phyloP scores from a whole-genome alignment of 2,329 filamentous ascomycete species.

The Colletotrichum coccodes region DNA sequence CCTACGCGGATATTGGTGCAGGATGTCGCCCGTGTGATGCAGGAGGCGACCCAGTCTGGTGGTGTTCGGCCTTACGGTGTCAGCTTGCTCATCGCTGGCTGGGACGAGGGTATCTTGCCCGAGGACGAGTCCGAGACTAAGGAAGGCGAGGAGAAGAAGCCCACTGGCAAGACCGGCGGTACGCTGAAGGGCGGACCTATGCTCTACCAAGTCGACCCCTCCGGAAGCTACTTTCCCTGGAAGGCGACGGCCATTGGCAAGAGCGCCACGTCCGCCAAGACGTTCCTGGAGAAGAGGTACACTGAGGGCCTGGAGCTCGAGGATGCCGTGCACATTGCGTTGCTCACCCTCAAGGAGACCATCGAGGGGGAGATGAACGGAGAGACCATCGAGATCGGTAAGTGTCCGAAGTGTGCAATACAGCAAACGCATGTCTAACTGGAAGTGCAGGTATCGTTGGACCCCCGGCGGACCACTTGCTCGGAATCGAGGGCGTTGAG shows the following conservation, averaged over 20 bases:
- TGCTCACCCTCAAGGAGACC: slow-evolving; percentile 97
- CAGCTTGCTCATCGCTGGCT: slow-evolving; percentile 93
- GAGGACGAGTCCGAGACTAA: slow-evolving; percentile 71
- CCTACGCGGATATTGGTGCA: slow-evolving; percentile 99
- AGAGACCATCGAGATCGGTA: slow-evolving; percentile 97
- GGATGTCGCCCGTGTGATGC: slow-evolving; percentile 97
- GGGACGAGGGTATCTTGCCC: slow-evolving; percentile 96
- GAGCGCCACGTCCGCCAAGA: slow-evolving; percentile 98
- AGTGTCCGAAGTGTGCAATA: slow-evolving; percentile 42
- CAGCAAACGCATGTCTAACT: slow-evolving; percentile 12
- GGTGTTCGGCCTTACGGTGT: slow-evolving; percentile 98
- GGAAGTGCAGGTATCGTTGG: slow-evolving; percentile 83
- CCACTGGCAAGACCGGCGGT: slow-evolving; percentile 88
- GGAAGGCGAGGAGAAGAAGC: slow-evolving; percentile 75
- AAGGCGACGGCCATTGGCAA: slow-evolving; percentile 99
- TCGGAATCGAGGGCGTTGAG: slow-evolving; percentile 91
- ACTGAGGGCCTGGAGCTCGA: slow-evolving; percentile 97
- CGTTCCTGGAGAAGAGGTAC: slow-evolving; percentile 98
- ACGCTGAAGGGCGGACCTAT: slow-evolving; percentile 96
- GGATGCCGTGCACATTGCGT: slow-evolving; percentile 97
- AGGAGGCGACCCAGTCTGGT: slow-evolving; percentile 97
- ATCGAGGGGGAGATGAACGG: slow-evolving; percentile 99
- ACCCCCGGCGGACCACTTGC: slow-evolving; percentile 89
- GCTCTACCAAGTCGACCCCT: slow-evolving; percentile 99
- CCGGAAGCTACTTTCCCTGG: slow-evolving; percentile 98